Percentiles rank a stretch among this genome's conserved stretches.
Conservation (phyloP, 495 filamentous ascomycete genomes). For the Staphylotrichum tortipilum region DNA sequence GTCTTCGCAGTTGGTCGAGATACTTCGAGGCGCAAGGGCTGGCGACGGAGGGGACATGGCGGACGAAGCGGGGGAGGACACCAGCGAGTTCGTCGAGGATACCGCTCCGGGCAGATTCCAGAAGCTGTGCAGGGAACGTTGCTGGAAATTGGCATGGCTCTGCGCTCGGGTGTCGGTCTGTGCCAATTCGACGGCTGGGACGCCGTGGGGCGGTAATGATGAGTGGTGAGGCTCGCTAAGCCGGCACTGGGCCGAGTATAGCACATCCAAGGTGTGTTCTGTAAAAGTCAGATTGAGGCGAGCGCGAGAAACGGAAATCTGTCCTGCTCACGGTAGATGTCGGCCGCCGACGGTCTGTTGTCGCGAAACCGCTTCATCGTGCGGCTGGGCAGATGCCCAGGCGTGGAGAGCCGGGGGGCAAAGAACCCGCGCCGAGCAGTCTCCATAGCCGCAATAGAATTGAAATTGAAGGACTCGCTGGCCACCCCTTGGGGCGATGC, state of each 20-base stretch:
- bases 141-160: constrained; percentile 14
- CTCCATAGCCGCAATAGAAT: constrained; percentile 17
- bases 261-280: constrained; percentile 40
- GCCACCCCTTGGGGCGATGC: constrained; percentile 26
- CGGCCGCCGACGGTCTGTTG: constrained; percentile 39
- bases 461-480: constrained; percentile 21
- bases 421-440: constrained; percentile 16
- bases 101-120: constrained; percentile 32
- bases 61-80: constrained; percentile 7
- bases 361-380: constrained; percentile 44
- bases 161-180: constrained; percentile 5
- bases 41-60: constrained; percentile 2
- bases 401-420: constrained; percentile 12
- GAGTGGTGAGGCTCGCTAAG: constrained; percentile 9
- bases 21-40: neutral
- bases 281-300: neutral
- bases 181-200: neutral
- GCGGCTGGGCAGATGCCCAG: constrained; percentile 32
- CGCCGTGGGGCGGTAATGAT: neutral
- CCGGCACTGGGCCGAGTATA: constrained; percentile 40
- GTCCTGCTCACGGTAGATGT: constrained; percentile 43
- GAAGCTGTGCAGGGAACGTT: constrained; percentile 40
- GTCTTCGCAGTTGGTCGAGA: constrained; percentile 33
- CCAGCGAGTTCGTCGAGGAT: constrained; percentile 6
- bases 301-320: no score